Evolutionary conservation across 2,329 filamentous ascomycete genomes (phyloP), one percentile per base, ranked within the genome.

Genomic region (Alternaria solani): DNA sequence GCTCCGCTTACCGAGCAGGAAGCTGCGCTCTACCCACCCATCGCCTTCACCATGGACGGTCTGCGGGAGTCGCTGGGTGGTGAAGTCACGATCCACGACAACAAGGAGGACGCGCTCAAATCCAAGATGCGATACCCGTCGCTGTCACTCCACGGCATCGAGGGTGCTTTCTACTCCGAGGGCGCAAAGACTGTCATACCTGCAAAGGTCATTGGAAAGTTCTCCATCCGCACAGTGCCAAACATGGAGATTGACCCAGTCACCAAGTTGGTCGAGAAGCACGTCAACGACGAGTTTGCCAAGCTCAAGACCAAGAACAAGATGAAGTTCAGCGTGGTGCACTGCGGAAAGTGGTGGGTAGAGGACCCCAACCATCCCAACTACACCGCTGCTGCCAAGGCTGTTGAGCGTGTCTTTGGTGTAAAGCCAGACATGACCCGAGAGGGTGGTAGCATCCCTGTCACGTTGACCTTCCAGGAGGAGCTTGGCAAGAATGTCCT

Each of bases 161-260:
- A 99, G 82, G 95, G 95, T 61, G 95, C 93, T 52, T 99, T 96
- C 84, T 94, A 91, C 44, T 90, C 91, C 2, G 91, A 94, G 6
- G 95, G 95, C 47, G 95, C 94, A 58, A 99, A 99, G 87, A 99
- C 95, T 1, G 95, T 99, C 73, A 99, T 99, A 72, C 95, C 95
- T 3, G 94, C 95, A 75, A 97, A 97, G 85, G 95, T 99, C 59
- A 91, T 90, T 74, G 95, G 95, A 81, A 99, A 99, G 84, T 99
- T 99, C 85, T 96, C 92, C 51, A 97, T 99, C 82, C 90, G 95
- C 70, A 98, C 94, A 36, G 95, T 99, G 23, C 95, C 95, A 54
- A 88, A 99, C 83, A 99, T 99, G 95, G 91, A 97, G 78, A 93
- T 93, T 71, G 89, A 93, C 57, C 88, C 90, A 75, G 96, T 97